Percentiles rank a stretch among this genome's conserved stretches.
Evolutionary conservation across 495 filamentous ascomycete species (phyloP).

Genomic region (Aspergillus biplanus): DNA sequence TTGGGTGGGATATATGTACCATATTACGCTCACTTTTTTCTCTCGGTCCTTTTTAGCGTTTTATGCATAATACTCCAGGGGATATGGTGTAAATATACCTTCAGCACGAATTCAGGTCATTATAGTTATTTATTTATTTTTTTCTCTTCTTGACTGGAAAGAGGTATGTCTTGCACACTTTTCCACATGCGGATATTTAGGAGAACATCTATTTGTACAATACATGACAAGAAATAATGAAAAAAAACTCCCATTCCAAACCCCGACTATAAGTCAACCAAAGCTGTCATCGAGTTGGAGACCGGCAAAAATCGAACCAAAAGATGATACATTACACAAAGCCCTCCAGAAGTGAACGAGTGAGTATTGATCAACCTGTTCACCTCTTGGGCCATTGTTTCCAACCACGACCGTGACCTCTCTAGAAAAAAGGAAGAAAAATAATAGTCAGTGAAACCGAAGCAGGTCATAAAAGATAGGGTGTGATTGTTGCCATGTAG

Average conservation of each 20-base stretch:
- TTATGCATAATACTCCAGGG: too few species aligned
- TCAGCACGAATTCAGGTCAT: not conserved
- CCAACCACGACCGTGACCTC: slow-evolving; percentile 87
- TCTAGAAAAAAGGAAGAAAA: slow-evolving; percentile 47
- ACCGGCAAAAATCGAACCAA: slow-evolving; percentile 26
- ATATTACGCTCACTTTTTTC: too few species aligned
- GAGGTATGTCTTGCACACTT: not conserved
- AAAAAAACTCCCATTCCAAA: slow-evolving; percentile 37
- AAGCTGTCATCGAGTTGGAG: slow-evolving; percentile 13
- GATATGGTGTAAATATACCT: not conserved
- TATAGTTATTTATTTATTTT: not conserved
- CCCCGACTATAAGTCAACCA: slow-evolving; percentile 33
- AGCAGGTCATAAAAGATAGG: not conserved
- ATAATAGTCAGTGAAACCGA: not conserved
- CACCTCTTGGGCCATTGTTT: slow-evolving; percentile 79
- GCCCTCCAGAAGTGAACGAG: slow-evolving; percentile 19
- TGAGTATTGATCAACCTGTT: slow-evolving; percentile 26
- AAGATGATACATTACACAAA: slow-evolving; percentile 35
- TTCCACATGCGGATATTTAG: not conserved
- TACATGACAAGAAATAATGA: slow-evolving; percentile 12
- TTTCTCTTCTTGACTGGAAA: too few species aligned
- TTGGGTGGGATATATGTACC: slow-evolving; percentile 4
- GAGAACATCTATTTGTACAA: slow-evolving; percentile 25
- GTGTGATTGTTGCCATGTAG: not conserved
- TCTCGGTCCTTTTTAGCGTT: too few species aligned